Percentiles rank a stretch among this genome's conserved stretches.
Conservation (phyloP, 2,329 filamentous ascomycete genomes). For the Epichloe coenophiala region DNA sequence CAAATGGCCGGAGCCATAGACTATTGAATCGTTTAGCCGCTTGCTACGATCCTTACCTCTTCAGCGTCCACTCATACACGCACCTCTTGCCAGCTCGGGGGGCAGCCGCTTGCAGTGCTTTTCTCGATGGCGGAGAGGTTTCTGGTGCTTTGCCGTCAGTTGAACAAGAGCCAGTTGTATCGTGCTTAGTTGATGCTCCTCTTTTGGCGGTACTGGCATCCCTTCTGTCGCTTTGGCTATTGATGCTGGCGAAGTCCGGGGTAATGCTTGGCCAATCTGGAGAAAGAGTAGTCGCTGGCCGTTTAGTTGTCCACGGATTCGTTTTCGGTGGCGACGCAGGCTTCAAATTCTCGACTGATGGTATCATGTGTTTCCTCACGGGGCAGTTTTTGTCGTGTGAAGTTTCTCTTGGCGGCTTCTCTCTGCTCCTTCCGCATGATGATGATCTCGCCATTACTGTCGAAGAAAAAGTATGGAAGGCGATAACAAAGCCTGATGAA, state of each 20-base stretch:
- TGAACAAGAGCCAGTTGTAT: background rate
- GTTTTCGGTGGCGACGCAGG: conserved; percentile 21
- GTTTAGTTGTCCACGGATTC: conserved; percentile 17
- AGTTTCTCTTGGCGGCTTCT: conserved; percentile 7
- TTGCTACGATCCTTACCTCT: background rate
- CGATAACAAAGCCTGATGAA: background rate
- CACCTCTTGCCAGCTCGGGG: conserved; percentile 15
- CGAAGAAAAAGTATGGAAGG: background rate
- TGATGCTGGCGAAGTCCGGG: background rate
- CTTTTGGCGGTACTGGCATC: background rate
- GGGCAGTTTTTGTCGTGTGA: conserved; percentile 14
- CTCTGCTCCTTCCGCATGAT: background rate
- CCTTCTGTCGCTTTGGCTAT: background rate
- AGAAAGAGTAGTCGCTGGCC: background rate
- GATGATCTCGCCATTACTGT: background rate
- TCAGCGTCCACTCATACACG: background rate
- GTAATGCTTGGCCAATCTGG: conserved; percentile 2
- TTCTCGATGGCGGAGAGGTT: conserved; percentile 7
- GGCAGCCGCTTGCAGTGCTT: conserved; percentile 14
- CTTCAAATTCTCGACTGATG: conserved; percentile 9
- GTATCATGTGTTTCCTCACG: background rate
- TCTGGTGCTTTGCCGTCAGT: background rate
- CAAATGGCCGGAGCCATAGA: conserved; percentile 19
- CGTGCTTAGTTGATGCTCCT: background rate
- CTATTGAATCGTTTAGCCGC: conserved; percentile 7